Percentiles rank a stretch among this genome's conserved stretches.
Conservation (phyloP, 2,329 filamentous ascomycete genomes). For the Rhinocladiella mackenziei region DNA sequence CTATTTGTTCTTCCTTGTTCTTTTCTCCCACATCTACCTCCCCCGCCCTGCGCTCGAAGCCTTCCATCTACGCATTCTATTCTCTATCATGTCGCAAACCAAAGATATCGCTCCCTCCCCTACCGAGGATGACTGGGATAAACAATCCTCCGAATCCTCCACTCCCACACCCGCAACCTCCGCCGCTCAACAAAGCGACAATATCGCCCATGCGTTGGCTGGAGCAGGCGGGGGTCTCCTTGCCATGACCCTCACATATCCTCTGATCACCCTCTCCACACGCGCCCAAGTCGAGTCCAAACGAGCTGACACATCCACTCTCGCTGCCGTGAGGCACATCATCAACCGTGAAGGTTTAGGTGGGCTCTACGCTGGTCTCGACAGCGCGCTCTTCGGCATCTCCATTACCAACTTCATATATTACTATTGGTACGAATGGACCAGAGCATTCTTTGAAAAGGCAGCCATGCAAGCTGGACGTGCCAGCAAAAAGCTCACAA, state of each 20-base stretch:
- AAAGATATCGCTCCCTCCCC: conserved; percentile 19
- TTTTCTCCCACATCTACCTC: background rate
- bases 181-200: conserved; percentile 81
- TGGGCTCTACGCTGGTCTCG: conserved; percentile 87
- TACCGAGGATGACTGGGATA: conserved; percentile 20
- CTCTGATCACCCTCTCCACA: conserved; percentile 93
- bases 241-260: conserved; percentile 95
- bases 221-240: conserved; percentile 90
- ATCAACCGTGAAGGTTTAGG: conserved; percentile 84
- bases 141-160: conserved; percentile 14
- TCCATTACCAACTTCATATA: conserved; percentile 99
- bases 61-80: background rate
- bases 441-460: conserved; percentile 73
- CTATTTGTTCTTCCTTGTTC: conserved; percentile 1
- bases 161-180: conserved; percentile 53
- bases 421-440: conserved; percentile 99
- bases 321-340: conserved; percentile 78
- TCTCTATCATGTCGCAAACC: conserved; percentile 19
- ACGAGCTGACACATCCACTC: conserved; percentile 78
- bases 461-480: conserved; percentile 70
- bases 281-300: conserved; percentile 97
- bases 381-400: conserved; percentile 94
- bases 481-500: conserved; percentile 76
- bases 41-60: background rate
- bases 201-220: conserved; percentile 90